A percentile compares a stretch with the other conserved stretches of the same genome.
phyloP scores from a whole-genome alignment of 129 eudicot species.

The Gnaphalium uliginosum region DNA sequence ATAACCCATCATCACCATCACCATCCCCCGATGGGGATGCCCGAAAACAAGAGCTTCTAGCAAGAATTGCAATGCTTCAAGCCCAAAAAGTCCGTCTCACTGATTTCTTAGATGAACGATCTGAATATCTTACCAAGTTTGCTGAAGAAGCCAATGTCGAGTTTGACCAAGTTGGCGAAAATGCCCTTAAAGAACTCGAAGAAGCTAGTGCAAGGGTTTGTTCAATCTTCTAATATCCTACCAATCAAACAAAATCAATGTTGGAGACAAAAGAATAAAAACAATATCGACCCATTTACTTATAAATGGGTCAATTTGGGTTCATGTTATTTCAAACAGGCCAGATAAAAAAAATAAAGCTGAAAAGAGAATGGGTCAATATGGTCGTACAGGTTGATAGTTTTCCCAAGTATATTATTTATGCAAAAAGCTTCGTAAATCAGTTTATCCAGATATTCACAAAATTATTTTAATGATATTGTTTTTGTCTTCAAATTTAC shows the following conservation, averaged over 20 bases:
- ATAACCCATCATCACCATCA: constrained; percentile 19
- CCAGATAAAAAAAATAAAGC: neutral
- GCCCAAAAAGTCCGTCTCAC: constrained; percentile 84
- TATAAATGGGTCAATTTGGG: neutral
- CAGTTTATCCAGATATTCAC: neutral
- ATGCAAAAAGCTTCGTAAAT: neutral
- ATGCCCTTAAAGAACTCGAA: constrained; percentile 75
- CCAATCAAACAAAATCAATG: neutral
- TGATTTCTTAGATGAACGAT: constrained; percentile 77
- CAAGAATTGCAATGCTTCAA: constrained; percentile 81
- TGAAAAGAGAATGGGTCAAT: neutral
- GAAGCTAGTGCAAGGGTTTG: constrained; percentile 86
- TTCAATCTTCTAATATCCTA: constrained; percentile 7
- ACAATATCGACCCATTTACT: neutral
- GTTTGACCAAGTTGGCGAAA: constrained; percentile 77
- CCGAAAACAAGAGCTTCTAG: constrained; percentile 68
- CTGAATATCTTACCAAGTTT: constrained; percentile 73
- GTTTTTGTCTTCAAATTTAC: neutral
- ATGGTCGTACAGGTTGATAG: neutral
- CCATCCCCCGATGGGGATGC: constrained; percentile 61
- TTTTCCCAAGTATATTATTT: neutral
- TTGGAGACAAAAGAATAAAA: neutral
- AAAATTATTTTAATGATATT: neutral
- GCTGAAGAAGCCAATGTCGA: constrained; percentile 84
- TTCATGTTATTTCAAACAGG: neutral